Evolutionary conservation across 495 filamentous ascomycete species (phyloP), one percentile per base, ranked within the genome.

Genomic region (Penicillium silybi): DNA sequence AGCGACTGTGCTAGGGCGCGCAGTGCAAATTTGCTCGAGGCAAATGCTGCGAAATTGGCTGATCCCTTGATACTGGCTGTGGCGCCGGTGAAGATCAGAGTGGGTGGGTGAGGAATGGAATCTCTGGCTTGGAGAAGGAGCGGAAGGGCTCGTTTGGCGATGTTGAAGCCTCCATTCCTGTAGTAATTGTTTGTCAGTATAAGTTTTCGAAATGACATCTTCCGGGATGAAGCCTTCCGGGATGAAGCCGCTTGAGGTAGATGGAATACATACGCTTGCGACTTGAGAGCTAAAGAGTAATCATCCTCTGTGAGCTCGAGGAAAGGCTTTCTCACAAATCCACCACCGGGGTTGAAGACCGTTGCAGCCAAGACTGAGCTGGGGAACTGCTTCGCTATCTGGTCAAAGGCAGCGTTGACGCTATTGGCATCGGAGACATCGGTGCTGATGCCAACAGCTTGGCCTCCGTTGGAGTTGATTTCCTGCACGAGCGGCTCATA

Each of bases 61-160:
- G 84, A 88, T 8, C 87, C 85, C 52, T 85, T 85, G 3, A 95
- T 40, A 13, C 85, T 90, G 2, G 89, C 90, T 0, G 91, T 96
- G 0, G 91, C 90, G 32, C 90, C 74, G 0, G 92, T 96, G 70
- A 96, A 86, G 65, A 96, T 86, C 29, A 97, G 74, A 2, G 87
- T 84, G 0, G 92, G 89, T 4, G 89, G 89, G 61, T 90, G 56
- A 34, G 70, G 53, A 2, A 50, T 44, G 1, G 69, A 63, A 5
- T 75, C 66, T 16, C 83, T 81, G 23, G 75, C 69, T 52, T 77
- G 68, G 19, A 90, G 80, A 17, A 96, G 80, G 8, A 87, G 75
- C 1, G 92, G 92, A 1, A 97, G 71, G 1, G 80, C 74, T 6
- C 77, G 72, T 65, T 93, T 80, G 15, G 88, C 81, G 68, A 96